Percentiles rank a stretch among this genome's conserved stretches.
These are phyloP conservation scores for Selaginella tamariscina DNA, from an alignment of 75 land plant species.

Conservation along the genomic window DNA sequence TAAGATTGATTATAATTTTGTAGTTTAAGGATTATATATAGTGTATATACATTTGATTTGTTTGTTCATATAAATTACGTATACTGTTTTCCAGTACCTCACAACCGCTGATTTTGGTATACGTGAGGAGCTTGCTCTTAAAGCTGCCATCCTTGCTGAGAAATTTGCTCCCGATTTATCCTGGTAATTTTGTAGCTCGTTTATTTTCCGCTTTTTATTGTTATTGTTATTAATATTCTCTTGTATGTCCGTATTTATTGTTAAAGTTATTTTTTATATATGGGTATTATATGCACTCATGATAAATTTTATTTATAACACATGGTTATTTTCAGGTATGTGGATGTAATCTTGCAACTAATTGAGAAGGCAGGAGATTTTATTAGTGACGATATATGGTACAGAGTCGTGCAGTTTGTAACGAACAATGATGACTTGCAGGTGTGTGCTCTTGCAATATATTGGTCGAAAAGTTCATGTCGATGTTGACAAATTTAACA, in stretches of 20 bases:
- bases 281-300: too few species aligned
- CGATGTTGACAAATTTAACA: too few species aligned
- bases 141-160: slow-evolving; percentile 98
- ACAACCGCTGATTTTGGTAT: slow-evolving; percentile 97
- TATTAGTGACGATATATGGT: slow-evolving; percentile 99
- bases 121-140: slow-evolving; percentile 92
- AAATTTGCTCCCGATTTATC: slow-evolving; percentile 97
- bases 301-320: not conserved
- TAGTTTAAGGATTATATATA: too few species aligned
- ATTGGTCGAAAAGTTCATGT: too few species aligned
- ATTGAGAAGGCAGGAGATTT: slow-evolving; percentile 99
- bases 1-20: too few species aligned
- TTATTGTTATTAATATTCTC: not conserved
- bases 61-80: not conserved
- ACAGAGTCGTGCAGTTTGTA: slow-evolving; percentile 94
- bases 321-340: slow-evolving; percentile 56
- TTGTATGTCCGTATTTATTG: not conserved
- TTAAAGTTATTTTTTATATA: slow-evolving; percentile 9
- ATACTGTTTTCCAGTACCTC: slow-evolving; percentile 49
- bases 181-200: slow-evolving; percentile 37
- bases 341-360: slow-evolving; percentile 95
- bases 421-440: slow-evolving; percentile 99
- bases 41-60: too few species aligned
- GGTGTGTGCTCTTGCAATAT: slow-evolving; percentile 25
- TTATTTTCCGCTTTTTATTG: not conserved